Base-by-base conservation (phyloP, 345 rosid species). In the Pistacia integerrima region DNA sequence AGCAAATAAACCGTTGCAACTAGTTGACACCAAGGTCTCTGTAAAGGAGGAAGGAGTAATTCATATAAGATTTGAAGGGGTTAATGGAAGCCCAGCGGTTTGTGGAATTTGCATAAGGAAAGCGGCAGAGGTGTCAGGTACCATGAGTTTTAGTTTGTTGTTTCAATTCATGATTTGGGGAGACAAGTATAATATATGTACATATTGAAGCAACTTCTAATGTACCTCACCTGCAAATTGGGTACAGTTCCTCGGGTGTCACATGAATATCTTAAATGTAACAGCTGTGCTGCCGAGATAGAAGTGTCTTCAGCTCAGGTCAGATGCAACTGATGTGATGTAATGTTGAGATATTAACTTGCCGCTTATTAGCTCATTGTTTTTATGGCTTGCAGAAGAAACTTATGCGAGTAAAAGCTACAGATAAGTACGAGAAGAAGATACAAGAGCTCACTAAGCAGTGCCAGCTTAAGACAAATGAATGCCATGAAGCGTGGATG, bases 401-500 rank as follows among this genome's bases (percentile, higher is more conserved):
- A 79, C 81, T 90, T 78, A 74, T 93, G 86, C 85, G 94, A 77
- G 79, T 84, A 36, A 96, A 91, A 87, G 87, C 90, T 79, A 85
- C 90, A 58, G 88, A 90, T 18, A 90, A 91, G 77, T 93, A 92
- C 77, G 98, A 96, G 87, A 93, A 84, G 81, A 90, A 85, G 84
- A 96, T 96, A 76, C 82, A 88, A 76, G 94, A 93, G 78, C 98
- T 96, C 77, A 82, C 85, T 55, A 48, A 76, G 71, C 87, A 80
- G 75, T 92, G 88, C 72, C 91, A 90, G 77, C 93, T 69, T 48
- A 93, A 93, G 90, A 75, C 94, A 55, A 86, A 92, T 81, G 99
- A 96, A 87, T 96, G 99, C 76, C 94, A 91, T 68, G 94, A 96
- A 82, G 99, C 99, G 4, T 96, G 99, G 99, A 93, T 92, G 97